Evolutionary conservation across 208 protist species (phyloP).

Genomic region (Wallacemonas sp.): DNA sequence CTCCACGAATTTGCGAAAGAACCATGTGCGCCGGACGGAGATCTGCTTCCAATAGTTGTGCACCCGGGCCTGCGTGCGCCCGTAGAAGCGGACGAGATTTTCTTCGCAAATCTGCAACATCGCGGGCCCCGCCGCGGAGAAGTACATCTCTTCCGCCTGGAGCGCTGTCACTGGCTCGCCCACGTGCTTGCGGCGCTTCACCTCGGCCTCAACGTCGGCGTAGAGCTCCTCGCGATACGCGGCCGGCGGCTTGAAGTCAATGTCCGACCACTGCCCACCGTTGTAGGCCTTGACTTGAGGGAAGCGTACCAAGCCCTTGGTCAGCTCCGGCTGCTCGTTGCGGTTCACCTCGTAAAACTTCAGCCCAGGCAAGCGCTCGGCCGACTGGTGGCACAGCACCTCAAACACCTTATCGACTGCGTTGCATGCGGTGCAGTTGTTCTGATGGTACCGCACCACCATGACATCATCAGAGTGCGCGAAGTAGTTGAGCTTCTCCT

Average conservation of each 20-base stretch:
- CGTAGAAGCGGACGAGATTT: constrained; percentile 65
- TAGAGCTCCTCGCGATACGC: constrained; percentile 76
- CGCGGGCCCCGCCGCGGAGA: constrained; percentile 62
- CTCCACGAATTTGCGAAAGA: constrained; percentile 75
- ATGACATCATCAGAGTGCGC: constrained; percentile 69
- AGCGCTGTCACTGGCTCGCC: constrained; percentile 71
- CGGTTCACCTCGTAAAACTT: constrained; percentile 81
- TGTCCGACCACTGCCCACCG: constrained; percentile 76
- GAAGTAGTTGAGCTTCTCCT: constrained; percentile 78
- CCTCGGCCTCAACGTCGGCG: constrained; percentile 55
- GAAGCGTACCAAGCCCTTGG: constrained; percentile 70
- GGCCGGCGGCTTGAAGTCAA: constrained; percentile 81
- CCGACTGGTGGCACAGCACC: constrained; percentile 72
- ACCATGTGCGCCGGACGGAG: constrained; percentile 74
- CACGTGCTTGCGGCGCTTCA: constrained; percentile 38
- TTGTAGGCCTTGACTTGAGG: constrained; percentile 86
- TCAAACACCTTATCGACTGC: constrained; percentile 79
- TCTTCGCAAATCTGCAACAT: constrained; percentile 79
- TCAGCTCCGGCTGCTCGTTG: constrained; percentile 57
- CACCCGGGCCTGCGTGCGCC: constrained; percentile 70
- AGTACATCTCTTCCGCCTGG: constrained; percentile 90
- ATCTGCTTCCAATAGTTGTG: constrained; percentile 91
- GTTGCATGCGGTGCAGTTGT: constrained; percentile 85
- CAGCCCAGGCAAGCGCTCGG: constrained; percentile 40
- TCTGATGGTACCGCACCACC: constrained; percentile 82